Base-by-base conservation (phyloP, 495 filamentous ascomycete genomes). In the Aspergillus egyptiacus region DNA sequence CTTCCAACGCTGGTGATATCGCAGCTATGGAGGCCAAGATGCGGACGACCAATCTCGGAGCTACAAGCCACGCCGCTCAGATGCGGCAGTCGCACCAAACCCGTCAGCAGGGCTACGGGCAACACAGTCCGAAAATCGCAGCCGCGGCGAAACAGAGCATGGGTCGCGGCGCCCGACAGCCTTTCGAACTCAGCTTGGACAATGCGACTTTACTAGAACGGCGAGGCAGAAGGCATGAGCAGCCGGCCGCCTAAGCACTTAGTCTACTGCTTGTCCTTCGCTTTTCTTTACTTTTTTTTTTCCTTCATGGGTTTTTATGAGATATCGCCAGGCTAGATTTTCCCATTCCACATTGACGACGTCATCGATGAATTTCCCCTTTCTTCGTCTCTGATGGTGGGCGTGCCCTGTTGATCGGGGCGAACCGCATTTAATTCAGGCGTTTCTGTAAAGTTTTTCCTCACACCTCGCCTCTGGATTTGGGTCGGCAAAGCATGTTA, bases 171-270 rank as follows among this genome's bases (percentile, higher is more conserved):
- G 75, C 81, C 40, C 83, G 81, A 28, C 67, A 71, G 17, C 81
- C 85, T 1, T 98, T 98, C 55, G 93, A 98, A 66, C 76, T 98
- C 24, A 96, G 81, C 61, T 70, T 98, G 13, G 87, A 95, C 50
- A 88, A 89, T 48, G 84, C 94, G 3, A 96, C 90, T 18, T 70
- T 98, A 48, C 70, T 98, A 0, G 90, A 89, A 7, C 77, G 90
- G 51, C 75, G 93, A 54, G 79, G 78, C 7, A 62, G 69, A 39
- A 68, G 64, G 33, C 60, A 69, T 10, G 55, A 44, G n/a, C 61
- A 65, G 38, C 61, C 61, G 3, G 65, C 64, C 34, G 57, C 41
- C 17, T 72, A 56, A 56, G 15, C 27, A 22, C 33, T 20, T 45
- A 13, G 37, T 3, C 8, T 33, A 37, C 30, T n/a, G 33, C 15